These are phyloP conservation scores for Apiotrichum domesticum DNA, from an alignment of 1,284 basidiomycete species.

Conservation along the genomic window DNA sequence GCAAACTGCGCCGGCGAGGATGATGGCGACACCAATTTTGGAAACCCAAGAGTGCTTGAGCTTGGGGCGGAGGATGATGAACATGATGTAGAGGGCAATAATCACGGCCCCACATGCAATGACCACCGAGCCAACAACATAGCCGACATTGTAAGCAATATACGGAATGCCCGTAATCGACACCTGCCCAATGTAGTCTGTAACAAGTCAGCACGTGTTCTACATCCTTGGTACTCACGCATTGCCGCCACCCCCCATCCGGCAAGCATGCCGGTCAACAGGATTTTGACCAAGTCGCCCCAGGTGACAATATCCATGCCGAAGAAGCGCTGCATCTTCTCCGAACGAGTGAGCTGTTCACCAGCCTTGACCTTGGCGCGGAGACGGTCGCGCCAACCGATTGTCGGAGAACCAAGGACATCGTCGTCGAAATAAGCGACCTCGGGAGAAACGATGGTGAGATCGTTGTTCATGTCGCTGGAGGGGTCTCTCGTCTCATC, in stretches of 20 bases:
- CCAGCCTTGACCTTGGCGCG: conserved; percentile 14
- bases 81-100: conserved; percentile 50
- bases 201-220: conserved; percentile 17
- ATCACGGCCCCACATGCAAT: conserved; percentile 48
- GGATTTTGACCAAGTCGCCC: conserved; percentile 44
- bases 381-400: conserved; percentile 13
- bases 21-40: conserved; percentile 44
- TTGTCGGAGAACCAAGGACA: neutral
- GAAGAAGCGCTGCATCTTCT: conserved; percentile 28
- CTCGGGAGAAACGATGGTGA: too few relatives aligned
- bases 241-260: conserved; percentile 49
- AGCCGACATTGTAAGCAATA: conserved; percentile 43
- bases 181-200: conserved; percentile 50
- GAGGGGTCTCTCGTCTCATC: conserved; percentile 3
- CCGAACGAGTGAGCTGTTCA: conserved; percentile 8
- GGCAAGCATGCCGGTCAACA: conserved; percentile 45
- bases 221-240: conserved; percentile 29
- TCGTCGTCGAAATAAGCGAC: conserved; percentile 11
- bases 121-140: conserved; percentile 47
- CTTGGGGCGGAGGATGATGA: conserved; percentile 50
- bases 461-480: neutral
- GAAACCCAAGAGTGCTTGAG: conserved; percentile 48
- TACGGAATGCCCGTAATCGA: conserved; percentile 48
- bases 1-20: conserved; percentile 46
- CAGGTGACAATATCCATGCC: conserved; percentile 45